Conservation (phyloP, 257 asterid genomes). For the Ilex aquifolium region DNA sequence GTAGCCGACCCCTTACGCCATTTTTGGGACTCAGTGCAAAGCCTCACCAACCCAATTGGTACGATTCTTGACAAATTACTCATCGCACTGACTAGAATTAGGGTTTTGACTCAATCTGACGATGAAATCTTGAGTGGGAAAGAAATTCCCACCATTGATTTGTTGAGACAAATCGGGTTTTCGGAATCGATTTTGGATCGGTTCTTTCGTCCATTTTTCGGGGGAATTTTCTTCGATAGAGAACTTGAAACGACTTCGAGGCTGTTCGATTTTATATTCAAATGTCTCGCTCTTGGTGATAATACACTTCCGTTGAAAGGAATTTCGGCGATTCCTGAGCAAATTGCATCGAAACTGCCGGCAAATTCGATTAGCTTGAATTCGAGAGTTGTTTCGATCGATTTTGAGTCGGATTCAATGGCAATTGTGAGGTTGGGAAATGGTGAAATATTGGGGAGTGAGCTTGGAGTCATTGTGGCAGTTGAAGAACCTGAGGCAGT, state of each 20-base stretch:
- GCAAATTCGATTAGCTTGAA: constrained; percentile 41
- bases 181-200: constrained; percentile 71
- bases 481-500: constrained; percentile 71
- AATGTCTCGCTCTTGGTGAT: constrained; percentile 77
- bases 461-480: constrained; percentile 69
- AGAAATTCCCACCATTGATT: constrained; percentile 47
- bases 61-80: constrained; percentile 54
- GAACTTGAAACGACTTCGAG: constrained; percentile 86
- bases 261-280: constrained; percentile 75
- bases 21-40: constrained; percentile 45
- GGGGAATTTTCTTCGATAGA: constrained; percentile 80
- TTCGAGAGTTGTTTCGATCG: constrained; percentile 46
- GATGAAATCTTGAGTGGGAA: constrained; percentile 50
- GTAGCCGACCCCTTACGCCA: constrained; percentile 90
- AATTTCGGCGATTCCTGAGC: constrained; percentile 76
- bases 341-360: constrained; percentile 57
- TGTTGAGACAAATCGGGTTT: constrained; percentile 56
- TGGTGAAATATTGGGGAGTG: constrained; percentile 49
- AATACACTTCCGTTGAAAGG: constrained; percentile 82
- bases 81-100: constrained; percentile 60
- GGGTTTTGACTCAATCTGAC: constrained; percentile 53
- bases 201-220: constrained; percentile 80
- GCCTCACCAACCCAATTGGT: constrained; percentile 74
- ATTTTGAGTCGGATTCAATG: constrained; percentile 21
- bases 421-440: constrained; percentile 35